Conservation (phyloP, 768 basidiomycete genomes). For the Botryobasidium botryosum region DNA sequence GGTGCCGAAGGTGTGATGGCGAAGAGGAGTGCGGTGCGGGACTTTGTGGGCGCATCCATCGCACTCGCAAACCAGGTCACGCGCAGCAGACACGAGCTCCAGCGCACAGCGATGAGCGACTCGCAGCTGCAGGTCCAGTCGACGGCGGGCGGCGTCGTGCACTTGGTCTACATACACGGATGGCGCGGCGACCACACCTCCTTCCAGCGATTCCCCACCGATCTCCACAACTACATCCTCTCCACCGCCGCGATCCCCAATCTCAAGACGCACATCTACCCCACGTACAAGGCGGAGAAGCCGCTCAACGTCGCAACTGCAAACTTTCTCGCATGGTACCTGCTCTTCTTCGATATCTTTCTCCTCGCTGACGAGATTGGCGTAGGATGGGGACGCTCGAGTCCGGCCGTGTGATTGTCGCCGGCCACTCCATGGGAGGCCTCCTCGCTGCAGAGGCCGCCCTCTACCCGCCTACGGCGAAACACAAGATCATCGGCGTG, state of each 20-base stretch:
- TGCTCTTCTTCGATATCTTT: not conserved
- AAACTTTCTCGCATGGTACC: not conserved
- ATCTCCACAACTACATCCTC: conserved; percentile 5
- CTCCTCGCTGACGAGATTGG: not conserved
- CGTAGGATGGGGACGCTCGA: not conserved
- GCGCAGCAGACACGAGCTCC: too few relatives aligned
- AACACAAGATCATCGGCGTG: conserved; percentile 6
- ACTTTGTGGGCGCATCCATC: too few relatives aligned
- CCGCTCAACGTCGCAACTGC: not conserved
- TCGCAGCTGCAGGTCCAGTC: too few relatives aligned
- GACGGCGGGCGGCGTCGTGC: not conserved
- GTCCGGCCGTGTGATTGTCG: not conserved
- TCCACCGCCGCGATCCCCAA: not conserved
- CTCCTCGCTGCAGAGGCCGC: conserved; percentile 9
- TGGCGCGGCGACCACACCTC: conserved; percentile 10
- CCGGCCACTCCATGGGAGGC: conserved; percentile 2
- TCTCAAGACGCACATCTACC: conserved; percentile 10
- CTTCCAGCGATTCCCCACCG: conserved; percentile 10
- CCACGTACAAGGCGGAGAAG: conserved; percentile 10
- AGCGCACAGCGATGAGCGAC: too few relatives aligned
- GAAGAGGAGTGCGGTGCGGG: too few relatives aligned
- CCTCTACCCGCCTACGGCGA: not conserved
- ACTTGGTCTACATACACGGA: conserved; percentile 8
- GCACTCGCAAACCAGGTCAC: too few relatives aligned
- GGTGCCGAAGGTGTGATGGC: too few relatives aligned